Base-by-base conservation (phyloP, 2,329 filamentous ascomycete genomes). In the Berkeleyomyces rouxiae region DNA sequence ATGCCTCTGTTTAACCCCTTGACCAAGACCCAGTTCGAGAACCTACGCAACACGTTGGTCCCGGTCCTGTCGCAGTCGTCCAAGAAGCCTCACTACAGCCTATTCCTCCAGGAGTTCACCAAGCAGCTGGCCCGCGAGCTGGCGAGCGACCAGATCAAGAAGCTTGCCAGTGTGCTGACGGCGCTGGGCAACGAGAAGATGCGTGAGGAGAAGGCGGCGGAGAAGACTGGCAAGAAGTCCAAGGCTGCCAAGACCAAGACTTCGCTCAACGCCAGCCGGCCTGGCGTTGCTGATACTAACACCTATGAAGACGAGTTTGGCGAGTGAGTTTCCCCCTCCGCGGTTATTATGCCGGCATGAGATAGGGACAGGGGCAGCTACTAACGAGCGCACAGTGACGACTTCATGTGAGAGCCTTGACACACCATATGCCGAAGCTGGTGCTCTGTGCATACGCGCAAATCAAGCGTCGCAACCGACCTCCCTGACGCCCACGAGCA, bases 161-260 rank as follows among this genome's bases (percentile, higher is more conserved):
- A 97, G 80, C 83, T 96, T 67, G 83, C 90, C 10, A 95, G 88
- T 73, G 81, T 82, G 4, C 76, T 99, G 70, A 96, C 91, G n/a
- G 86, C 90, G 4, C 80, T 96, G 63, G 82, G 89, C 72, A 99
- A 99, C 73, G 93, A 97, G 82, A 96, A 95, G 81, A 86, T 97
- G 86, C 95, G 90, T 79, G 91, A 96, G 74, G 93, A 99, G 81
- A 96, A 97, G 81, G 85, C 86, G 3, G 83, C 88, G 3, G 90
- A 96, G 67, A 96, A 96, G 80, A 85, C 88, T 62, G 88, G 86
- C 70, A 99, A 97, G 87, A 99, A 97, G 84, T 84, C 80, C 69
- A 97, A 97, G 82, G 91, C 91, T 3, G 87, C 89, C 66, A 97
- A 97, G 84, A 95, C 87, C 46, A 99, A 99, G 84, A 83, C 88